These are phyloP conservation scores for Fistulina hepatica DNA, from an alignment of 1,284 basidiomycete genomes.

Conservation along the genomic window DNA sequence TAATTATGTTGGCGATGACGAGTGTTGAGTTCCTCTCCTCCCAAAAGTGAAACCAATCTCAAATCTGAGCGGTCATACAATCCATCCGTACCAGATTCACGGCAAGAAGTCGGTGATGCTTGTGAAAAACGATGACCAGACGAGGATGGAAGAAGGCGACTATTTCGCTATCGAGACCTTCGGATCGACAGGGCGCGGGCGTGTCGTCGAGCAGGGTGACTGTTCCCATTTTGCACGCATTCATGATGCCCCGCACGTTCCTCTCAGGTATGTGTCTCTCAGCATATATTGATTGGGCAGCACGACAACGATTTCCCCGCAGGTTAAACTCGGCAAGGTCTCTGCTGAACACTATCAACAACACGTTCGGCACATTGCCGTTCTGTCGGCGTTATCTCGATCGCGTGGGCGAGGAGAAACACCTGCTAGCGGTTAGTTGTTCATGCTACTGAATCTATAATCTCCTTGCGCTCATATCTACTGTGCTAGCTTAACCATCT, in stretches of 20 bases:
- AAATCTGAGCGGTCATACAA: slow-evolving; percentile 88
- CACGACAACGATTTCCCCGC: slow-evolving; percentile 12
- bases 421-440: slow-evolving; percentile 74
- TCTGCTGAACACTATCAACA: slow-evolving; percentile 82
- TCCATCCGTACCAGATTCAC: slow-evolving; percentile 84
- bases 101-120: slow-evolving; percentile 84
- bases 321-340: slow-evolving; percentile 82
- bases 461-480: slow-evolving; percentile 1
- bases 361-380: slow-evolving; percentile 90
- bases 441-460: no score
- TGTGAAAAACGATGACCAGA: slow-evolving; percentile 81
- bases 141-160: slow-evolving; percentile 99
- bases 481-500: slow-evolving; percentile 72
- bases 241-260: slow-evolving; percentile 58
- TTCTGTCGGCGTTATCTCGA: slow-evolving; percentile 96
- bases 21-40: slow-evolving; percentile 1
- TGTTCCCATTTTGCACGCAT: slow-evolving; percentile 88
- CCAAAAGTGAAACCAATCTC: slow-evolving; percentile 76
- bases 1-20: slow-evolving; percentile 5
- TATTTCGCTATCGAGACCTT: slow-evolving; percentile 99
- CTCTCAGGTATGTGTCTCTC: slow-evolving; percentile 42
- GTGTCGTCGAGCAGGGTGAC: slow-evolving; percentile 89
- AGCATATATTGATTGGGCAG: slow-evolving; percentile 1
- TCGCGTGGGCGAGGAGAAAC: slow-evolving; percentile 88
- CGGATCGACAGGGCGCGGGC: slow-evolving; percentile 90